Base-by-base conservation (phyloP, 177 flowering plant genomes). In the Tripterygium wilfordii region DNA sequence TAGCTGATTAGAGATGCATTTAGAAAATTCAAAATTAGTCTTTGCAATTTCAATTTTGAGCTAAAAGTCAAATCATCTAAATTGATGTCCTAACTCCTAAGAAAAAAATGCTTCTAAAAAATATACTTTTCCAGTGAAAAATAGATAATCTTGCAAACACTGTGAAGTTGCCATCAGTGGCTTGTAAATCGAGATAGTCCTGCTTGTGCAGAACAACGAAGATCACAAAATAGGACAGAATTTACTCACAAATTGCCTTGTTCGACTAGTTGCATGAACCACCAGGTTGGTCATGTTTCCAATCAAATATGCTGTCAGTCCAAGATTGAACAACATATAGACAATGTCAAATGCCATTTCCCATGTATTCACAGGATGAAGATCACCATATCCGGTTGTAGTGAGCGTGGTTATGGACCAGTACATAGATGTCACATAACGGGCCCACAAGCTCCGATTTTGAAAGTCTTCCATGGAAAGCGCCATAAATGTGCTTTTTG, bases 281-380 rank as follows among this genome's bases (percentile, higher is more conserved):
- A 85, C 71, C 67, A 85, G 53, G 64, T 72, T 79, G 51, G 81
- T 84, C 83, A 84, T 84, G 42, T 84, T 84, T 41, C 88, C 92
- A 25, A 84, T 71, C 37, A 81, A 39, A 36, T 81, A 84, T 8
- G 88, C 61, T 7, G 63, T 68, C 42, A 84, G 57, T 2, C 80
- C 83, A n/a, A 84, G 66, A 58, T 71, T 74, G 51, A 81, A 75
- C 37, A 80, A 53, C 82, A 77, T 67, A 66, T 61, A 84, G 49
- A 71, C 64, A n/a, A 66, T 63, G 44, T 57, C 71, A 42, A 82
- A 79, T 8, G 64, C 4, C 82, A 66, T 79, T 60, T 85, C 88
- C 20, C 52, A 31, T 40, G 67, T 15, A 58, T 85, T 85, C n/a
- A 66, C 71, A 6, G 86, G 63, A 57, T 85, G 94, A 27, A 82